These are phyloP conservation scores for Xylaria sp. DNA, from an alignment of 2,329 filamentous ascomycete genomes.

Conservation along the genomic window DNA sequence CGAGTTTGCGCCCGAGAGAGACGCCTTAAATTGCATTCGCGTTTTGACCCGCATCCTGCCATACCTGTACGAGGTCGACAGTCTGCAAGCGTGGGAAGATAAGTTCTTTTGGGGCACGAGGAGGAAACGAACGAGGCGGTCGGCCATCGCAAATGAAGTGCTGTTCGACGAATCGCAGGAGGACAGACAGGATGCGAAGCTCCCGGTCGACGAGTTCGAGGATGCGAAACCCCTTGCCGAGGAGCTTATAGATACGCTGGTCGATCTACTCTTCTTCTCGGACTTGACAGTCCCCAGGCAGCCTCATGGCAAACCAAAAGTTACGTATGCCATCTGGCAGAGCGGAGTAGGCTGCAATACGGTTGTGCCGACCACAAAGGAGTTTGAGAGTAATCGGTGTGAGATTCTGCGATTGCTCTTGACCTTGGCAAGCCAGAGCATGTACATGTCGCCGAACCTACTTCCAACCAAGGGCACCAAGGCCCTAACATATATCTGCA, in stretches of 20 bases:
- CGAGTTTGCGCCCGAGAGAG: constrained; percentile 80
- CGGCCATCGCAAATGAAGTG: constrained; percentile 75
- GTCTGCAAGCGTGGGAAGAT: constrained; percentile 86
- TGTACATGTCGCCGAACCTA: constrained; percentile 86
- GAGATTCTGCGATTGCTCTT: constrained; percentile 89
- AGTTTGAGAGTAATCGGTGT: constrained; percentile 91
- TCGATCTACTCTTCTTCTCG: constrained; percentile 91
- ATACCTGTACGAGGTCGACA: constrained; percentile 90
- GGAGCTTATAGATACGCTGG: constrained; percentile 88
- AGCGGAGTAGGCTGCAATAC: constrained; percentile 96
- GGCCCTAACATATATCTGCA: constrained; percentile 88
- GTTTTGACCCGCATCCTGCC: constrained; percentile 90
- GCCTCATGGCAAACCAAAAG: constrained; percentile 76
- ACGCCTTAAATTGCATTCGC: constrained; percentile 95
- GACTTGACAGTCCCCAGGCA: constrained; percentile 85
- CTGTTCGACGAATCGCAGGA: constrained; percentile 81
- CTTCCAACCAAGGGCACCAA: constrained; percentile 85
- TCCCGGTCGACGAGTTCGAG: constrained; percentile 73
- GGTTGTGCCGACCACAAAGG: constrained; percentile 85
- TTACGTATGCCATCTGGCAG: constrained; percentile 96
- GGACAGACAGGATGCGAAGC: constrained; percentile 58
- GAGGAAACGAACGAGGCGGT: constrained; percentile 74
- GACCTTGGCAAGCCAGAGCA: constrained; percentile 86
- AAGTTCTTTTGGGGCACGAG: constrained; percentile 89
- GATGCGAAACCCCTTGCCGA: constrained; percentile 89